Conservation (phyloP, 306 rosid species). For the Prunus mira region DNA sequence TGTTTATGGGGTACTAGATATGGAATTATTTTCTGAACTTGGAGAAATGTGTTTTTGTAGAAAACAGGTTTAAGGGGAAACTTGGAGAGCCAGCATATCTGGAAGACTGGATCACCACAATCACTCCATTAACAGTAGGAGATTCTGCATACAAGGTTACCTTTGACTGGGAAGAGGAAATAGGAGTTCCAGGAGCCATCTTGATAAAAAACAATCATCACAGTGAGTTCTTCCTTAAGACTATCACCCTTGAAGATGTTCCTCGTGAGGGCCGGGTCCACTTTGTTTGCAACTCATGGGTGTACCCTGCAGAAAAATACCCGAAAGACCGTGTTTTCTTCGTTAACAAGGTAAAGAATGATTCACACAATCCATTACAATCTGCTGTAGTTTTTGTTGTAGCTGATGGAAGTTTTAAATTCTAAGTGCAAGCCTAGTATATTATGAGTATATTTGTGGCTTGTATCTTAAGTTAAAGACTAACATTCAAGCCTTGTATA, state of each 20-base stretch:
- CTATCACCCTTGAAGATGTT: slow-evolving; percentile 51
- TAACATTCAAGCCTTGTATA: not conserved
- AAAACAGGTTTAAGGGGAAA: slow-evolving; percentile 41
- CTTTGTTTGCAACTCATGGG: slow-evolving; percentile 72
- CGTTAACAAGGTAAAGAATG: slow-evolving; percentile 47
- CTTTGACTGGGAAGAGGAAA: slow-evolving; percentile 50
- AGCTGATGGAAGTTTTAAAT: not conserved
- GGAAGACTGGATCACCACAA: slow-evolving; percentile 45
- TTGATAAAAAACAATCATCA: slow-evolving; percentile 42
- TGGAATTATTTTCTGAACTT: not conserved
- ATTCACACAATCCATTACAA: not conserved
- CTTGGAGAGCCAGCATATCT: slow-evolving; percentile 53
- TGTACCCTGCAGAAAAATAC: slow-evolving; percentile 39
- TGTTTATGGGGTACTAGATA: not conserved
- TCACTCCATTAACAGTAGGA: slow-evolving; percentile 38
- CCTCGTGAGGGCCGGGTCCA: slow-evolving; percentile 41
- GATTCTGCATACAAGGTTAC: slow-evolving; percentile 39
- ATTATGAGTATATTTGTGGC: not conserved
- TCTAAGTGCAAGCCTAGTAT: too few species aligned
- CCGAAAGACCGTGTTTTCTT: slow-evolving; percentile 52
- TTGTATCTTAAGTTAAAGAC: not conserved
- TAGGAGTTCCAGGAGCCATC: slow-evolving; percentile 68
- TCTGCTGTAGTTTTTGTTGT: not conserved
- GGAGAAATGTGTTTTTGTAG: slow-evolving; percentile 24
- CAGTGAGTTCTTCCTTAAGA: slow-evolving; percentile 52